Base-by-base conservation (phyloP, 495 filamentous ascomycete genomes). In the Halenospora varia region DNA sequence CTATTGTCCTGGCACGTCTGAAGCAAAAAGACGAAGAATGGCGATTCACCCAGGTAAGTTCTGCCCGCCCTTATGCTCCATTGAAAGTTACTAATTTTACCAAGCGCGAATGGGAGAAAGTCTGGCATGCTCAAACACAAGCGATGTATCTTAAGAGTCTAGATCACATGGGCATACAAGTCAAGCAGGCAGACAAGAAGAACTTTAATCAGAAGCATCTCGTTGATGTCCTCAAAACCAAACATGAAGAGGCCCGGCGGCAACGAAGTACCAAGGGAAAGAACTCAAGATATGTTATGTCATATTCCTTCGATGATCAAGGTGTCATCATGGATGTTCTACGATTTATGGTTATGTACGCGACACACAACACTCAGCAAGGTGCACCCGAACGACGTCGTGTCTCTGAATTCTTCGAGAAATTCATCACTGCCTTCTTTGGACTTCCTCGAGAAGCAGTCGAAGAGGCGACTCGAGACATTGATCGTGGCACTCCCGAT, bases 21-120 rank as follows among this genome's bases (percentile, higher is more conserved):
- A 96, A 96, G 73, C 86, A 91, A 62, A 96, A 96, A 62, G 87
- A 91, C 40, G 94, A 97, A 68, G 91, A 96, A 65, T 99, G 95
- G 95, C 90, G 95, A 60, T 89, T 92, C 41, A 89, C 89, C 25
- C 65, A 66, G 55, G 64, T 91, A 90, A 71, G 78, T 35, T 53
- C 25, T 18, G 1, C n/a, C 8, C 40, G 42, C 23, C 41, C 22
- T 23, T 3, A 11, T 22, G 19, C 10, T 26, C 11, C 29, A 2
- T 29, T 24, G 24, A 11, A n/a, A 35, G 24, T 55, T 59, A n/a
- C n/a, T 39, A 59, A 39, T 10, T 10, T 25, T 10, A 25, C 19
- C 1, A 56, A 89, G 80, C 89, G 94, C 22, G 95, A 97, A 67
- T 99, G 95, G 95, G 91, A 97, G 71, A 97, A 97, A 69, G 89